These are phyloP conservation scores for Coemansia reversa DNA, from an alignment of 192 early-diverging fungal species.

Conservation along the genomic window DNA sequence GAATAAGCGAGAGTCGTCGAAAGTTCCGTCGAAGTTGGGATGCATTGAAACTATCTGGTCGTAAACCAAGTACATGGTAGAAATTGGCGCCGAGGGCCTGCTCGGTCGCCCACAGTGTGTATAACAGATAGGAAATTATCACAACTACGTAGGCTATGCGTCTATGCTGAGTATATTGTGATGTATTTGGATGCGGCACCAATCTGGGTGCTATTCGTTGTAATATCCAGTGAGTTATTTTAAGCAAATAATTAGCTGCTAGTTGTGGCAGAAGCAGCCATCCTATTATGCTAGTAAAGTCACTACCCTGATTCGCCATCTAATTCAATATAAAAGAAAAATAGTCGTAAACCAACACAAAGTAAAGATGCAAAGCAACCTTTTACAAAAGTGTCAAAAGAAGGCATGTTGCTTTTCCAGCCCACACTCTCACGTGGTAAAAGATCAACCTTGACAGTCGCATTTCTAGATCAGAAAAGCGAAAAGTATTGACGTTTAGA, in stretches of 20 bases:
- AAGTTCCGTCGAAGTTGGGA: conserved; percentile 47
- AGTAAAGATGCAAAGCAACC: not conserved
- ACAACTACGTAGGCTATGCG: conserved; percentile 45
- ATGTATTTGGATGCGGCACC: conserved; percentile 37
- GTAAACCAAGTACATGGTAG: conserved; percentile 49
- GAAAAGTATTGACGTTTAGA: too few relatives aligned
- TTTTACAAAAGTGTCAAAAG: not conserved
- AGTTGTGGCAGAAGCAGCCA: conserved; percentile 48
- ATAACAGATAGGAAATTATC: conserved; percentile 29
- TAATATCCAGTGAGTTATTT: conserved; percentile 29
- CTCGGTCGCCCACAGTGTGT: conserved; percentile 44
- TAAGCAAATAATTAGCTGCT: conserved; percentile 31
- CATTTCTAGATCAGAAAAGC: not conserved
- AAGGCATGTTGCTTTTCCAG: not conserved
- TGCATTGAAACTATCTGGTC: conserved; percentile 18
- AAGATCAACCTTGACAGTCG: not conserved
- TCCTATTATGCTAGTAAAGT: conserved; percentile 32
- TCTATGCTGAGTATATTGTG: conserved; percentile 28
- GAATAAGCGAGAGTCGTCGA: conserved; percentile 57
- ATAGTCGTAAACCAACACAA: not conserved
- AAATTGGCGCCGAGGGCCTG: conserved; percentile 33
- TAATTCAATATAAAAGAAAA: not conserved
- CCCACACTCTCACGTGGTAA: not conserved
- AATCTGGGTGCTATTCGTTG: conserved; percentile 22
- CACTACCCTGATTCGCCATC: not conserved